phyloP scores from a whole-genome alignment of 441 rosid species.

The Aleurites moluccanus region DNA sequence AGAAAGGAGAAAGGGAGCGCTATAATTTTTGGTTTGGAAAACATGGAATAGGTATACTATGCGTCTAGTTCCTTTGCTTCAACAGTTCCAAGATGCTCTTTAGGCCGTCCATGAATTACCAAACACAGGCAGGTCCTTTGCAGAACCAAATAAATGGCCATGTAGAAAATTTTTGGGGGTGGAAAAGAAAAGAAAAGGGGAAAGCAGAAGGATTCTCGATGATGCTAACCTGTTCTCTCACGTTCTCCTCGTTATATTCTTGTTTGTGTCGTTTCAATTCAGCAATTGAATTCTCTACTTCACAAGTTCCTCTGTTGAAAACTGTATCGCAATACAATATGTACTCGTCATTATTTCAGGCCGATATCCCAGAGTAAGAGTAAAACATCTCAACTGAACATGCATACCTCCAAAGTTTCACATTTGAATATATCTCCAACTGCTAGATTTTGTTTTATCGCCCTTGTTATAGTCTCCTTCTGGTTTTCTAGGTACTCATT shows the following conservation, averaged over 20 bases:
- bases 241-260: conserved; percentile 76
- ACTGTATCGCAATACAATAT: conserved; percentile 41
- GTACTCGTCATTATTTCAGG: not conserved
- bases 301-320: conserved; percentile 80
- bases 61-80: too few species aligned
- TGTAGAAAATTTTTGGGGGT: too few species aligned
- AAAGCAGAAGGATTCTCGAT: not conserved
- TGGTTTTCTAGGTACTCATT: conserved; percentile 72
- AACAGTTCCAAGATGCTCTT: too few species aligned
- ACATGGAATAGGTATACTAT: too few species aligned
- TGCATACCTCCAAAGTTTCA: conserved; percentile 73
- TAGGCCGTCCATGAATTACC: too few species aligned
- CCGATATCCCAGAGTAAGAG: not conserved
- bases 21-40: too few species aligned
- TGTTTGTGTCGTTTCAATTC: conserved; percentile 84
- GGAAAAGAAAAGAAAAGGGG: not conserved
- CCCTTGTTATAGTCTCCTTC: conserved; percentile 59
- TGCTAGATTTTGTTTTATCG: conserved; percentile 84
- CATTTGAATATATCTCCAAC: conserved; percentile 91
- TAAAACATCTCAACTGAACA: not conserved
- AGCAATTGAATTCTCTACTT: conserved; percentile 72
- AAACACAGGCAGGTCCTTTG: too few species aligned
- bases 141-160: not conserved
- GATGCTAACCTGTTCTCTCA: conserved; percentile 79
- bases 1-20: too few species aligned